Evolutionary conservation across 2,329 filamentous ascomycete genomes (phyloP), one percentile per base, ranked within the genome.

Genomic region (Claviceps arundinis): DNA sequence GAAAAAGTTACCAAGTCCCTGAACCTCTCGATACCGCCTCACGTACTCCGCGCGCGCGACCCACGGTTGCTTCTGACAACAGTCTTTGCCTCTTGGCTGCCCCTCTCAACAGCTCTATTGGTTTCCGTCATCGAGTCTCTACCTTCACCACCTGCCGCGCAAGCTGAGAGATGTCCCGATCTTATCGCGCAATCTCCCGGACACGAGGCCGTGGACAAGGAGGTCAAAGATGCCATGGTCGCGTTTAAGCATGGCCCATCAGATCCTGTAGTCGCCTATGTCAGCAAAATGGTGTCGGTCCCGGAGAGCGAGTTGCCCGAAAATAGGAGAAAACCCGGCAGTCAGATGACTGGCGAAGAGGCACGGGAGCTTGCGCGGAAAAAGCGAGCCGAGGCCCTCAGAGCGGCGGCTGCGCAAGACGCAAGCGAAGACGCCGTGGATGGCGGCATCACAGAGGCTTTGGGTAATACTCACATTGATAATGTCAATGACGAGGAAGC

Each of bases 231-330:
- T n/a, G 88, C 91, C 5, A 91, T 97, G 83, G 70, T 86, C 2
- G 75, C 82, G 0, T 96, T 95, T 64, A 87, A 86, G 61, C 80
- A 80, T 3, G 76, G 75, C 0, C 74, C 78, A 41, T 75, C 82
- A 0, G 85, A 86, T 53, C 90, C 91, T 0, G 82, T 95, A 0
- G 88, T 98, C 1, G 91, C 88, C 8, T 98, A 95, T 58, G 87
- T 98, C 55, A 97, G 91, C 70, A 98, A 98, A 66, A 96, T 98
- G 89, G 87, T 97, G 1, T 93, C 93, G 0, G 77, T 98, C 13
- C 91, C 89, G 0, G 88, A 94, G 62, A 96, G 88, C 66, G 91
- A 98, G 60, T 73, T 98, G 5, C 87, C 88, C 0, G 81, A 91
- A 50, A 95, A 95, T 65, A 94, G 85, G 66, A 78, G 88, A 46